phyloP scores from a whole-genome alignment of 2,329 filamentous ascomycete species.

The Diplocarpon mali region DNA sequence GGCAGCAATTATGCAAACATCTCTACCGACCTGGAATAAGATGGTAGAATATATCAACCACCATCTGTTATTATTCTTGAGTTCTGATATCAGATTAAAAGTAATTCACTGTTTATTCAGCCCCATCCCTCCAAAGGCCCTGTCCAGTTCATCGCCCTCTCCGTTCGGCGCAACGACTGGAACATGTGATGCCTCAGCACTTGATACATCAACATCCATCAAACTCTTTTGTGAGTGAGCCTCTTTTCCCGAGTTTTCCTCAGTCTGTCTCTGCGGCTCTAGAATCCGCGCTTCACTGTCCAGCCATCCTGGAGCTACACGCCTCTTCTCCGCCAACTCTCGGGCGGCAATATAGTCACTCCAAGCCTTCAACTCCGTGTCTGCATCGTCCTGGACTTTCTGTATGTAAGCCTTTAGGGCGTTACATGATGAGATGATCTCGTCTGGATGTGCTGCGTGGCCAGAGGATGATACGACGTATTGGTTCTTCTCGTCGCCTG shows the following conservation, averaged over 20 bases:
- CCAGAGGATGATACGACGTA: conserved; percentile 73
- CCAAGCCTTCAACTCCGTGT: conserved; percentile 56
- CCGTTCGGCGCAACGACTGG: conserved; percentile 32
- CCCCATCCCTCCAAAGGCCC: conserved; percentile 38
- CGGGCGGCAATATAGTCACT: conserved; percentile 53
- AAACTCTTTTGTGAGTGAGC: conserved; percentile 15
- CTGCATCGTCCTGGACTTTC: conserved; percentile 56
- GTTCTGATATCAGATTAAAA: background rate
- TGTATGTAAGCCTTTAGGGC: conserved; percentile 67
- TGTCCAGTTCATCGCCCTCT: conserved; percentile 41
- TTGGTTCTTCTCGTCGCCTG: conserved; percentile 39
- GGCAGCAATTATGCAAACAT: too few relatives aligned
- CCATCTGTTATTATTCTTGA: background rate
- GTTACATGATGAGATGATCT: conserved; percentile 73
- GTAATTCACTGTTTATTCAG: conserved; percentile 25
- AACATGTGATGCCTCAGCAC: conserved; percentile 23
- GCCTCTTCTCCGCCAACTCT: conserved; percentile 68
- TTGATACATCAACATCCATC: conserved; percentile 26
- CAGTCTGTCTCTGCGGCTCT: conserved; percentile 46
- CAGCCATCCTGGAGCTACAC: conserved; percentile 70
- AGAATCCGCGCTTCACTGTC: conserved; percentile 62
- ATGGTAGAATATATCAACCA: background rate
- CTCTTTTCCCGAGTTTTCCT: conserved; percentile 1
- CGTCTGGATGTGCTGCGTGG: conserved; percentile 74
- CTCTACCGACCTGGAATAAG: conserved; percentile 1